phyloP scores from a whole-genome alignment of 768 basidiomycete genomes.

The Rhizopogon vinicolor region DNA sequence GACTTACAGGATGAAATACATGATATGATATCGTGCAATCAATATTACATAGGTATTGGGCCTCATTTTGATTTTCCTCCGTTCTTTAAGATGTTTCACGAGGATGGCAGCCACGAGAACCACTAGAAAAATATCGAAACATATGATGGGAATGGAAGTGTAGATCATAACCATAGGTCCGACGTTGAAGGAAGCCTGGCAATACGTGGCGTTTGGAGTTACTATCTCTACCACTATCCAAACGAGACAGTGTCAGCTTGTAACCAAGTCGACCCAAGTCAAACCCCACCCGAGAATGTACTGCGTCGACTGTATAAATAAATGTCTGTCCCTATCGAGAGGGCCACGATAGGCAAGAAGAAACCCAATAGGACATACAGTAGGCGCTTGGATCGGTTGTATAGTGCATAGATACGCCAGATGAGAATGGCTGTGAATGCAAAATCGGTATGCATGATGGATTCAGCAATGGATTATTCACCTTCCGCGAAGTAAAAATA shows the following conservation, averaged over 20 bases:
- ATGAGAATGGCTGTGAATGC: neutral
- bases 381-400: neutral
- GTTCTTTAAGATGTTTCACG: neutral
- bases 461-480: neutral
- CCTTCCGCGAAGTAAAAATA: neutral
- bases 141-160: neutral
- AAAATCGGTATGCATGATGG: neutral
- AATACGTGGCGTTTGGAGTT: neutral
- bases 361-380: neutral
- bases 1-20: neutral
- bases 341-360: neutral
- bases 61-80: neutral
- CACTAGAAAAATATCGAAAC: neutral
- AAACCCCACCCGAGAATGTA: neutral
- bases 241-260: neutral
- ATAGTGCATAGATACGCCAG: neutral
- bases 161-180: neutral
- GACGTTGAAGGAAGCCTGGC: neutral
- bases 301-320: neutral
- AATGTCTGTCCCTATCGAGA: neutral
- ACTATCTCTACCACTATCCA: neutral
- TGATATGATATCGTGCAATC: neutral
- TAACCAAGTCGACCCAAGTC: neutral
- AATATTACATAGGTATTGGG: neutral
- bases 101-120: neutral